These are phyloP conservation scores for Tuber melanosporum DNA, from an alignment of 495 filamentous ascomycete genomes.

Conservation along the genomic window DNA sequence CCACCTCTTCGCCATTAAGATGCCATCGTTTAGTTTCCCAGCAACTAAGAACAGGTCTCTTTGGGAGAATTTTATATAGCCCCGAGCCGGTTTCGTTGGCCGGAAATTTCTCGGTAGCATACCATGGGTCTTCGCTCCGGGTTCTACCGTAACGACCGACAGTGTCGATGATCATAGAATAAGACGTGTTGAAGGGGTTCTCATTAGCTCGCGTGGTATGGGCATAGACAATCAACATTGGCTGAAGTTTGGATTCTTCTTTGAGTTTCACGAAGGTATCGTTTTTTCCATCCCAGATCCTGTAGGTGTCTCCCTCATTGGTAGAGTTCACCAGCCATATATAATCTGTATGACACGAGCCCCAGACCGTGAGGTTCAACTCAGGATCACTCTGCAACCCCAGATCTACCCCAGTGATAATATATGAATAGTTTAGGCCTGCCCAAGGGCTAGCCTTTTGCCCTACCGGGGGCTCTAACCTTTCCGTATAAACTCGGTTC, in stretches of 20 bases:
- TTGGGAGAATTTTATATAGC: not conserved
- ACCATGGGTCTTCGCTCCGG: not conserved
- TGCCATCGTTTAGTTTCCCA: not conserved
- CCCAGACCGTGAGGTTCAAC: not conserved
- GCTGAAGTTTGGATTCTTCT: too few relatives aligned
- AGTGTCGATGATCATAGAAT: not conserved
- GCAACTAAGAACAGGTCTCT: not conserved
- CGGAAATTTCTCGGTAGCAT: not conserved
- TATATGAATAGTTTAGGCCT: not conserved
- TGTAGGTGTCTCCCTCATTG: not conserved
- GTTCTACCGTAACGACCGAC: not conserved
- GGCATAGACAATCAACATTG: fast-evolving
- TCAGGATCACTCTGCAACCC: not conserved
- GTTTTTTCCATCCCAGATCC: too few relatives aligned
- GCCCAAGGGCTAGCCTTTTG: too few relatives aligned
- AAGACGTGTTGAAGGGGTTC: not conserved
- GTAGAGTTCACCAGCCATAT: not conserved
- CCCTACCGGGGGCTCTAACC: not conserved
- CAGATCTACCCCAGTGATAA: not conserved
- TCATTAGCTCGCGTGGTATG: not conserved
- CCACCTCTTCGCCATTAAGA: not conserved
- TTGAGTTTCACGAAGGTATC: too few relatives aligned
- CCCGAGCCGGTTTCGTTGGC: fast-evolving
- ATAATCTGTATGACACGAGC: not conserved
- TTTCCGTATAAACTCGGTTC: not conserved